phyloP scores from a whole-genome alignment of 352 stramenopile genomes.

The Peronospora farinosa region DNA sequence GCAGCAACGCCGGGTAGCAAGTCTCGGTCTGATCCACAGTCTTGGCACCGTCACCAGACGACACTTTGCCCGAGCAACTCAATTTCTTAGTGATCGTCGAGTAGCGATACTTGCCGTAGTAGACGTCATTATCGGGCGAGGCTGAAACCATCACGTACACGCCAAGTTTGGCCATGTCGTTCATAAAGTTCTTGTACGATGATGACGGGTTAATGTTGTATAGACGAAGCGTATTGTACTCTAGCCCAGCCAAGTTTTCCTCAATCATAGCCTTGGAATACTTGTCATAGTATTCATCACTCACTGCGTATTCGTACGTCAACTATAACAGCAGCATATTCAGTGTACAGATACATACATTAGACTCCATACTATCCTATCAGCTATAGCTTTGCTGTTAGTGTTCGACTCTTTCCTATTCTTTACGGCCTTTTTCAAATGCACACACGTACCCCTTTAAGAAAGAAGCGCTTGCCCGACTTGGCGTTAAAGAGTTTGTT shows the following conservation, averaged over 20 bases:
- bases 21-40: constrained; percentile 65
- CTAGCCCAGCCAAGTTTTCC: constrained; percentile 56
- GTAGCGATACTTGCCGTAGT: constrained; percentile 84
- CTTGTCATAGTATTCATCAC: constrained; percentile 79
- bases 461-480: constrained; percentile 79
- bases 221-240: constrained; percentile 81
- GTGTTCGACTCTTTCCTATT: constrained; percentile 13
- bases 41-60: constrained; percentile 34
- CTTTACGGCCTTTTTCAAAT: constrained; percentile 3
- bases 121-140: constrained; percentile 75
- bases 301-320: constrained; percentile 86
- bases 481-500: constrained; percentile 87
- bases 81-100: constrained; percentile 67
- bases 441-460: constrained; percentile 61
- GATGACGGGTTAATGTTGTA: constrained; percentile 85
- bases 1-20: constrained; percentile 75
- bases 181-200: constrained; percentile 83
- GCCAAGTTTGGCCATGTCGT: constrained; percentile 63
- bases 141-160: constrained; percentile 80
- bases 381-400: constrained; percentile 20
- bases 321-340: constrained; percentile 32
- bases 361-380: constrained; percentile 2
- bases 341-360: constrained; percentile 7
- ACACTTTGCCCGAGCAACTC: constrained; percentile 42
- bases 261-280: constrained; percentile 71